Evolutionary conservation across 805 yeast species (phyloP), one percentile per base, ranked within the genome.

Genomic region (Metschnikowia picachoensis): DNA sequence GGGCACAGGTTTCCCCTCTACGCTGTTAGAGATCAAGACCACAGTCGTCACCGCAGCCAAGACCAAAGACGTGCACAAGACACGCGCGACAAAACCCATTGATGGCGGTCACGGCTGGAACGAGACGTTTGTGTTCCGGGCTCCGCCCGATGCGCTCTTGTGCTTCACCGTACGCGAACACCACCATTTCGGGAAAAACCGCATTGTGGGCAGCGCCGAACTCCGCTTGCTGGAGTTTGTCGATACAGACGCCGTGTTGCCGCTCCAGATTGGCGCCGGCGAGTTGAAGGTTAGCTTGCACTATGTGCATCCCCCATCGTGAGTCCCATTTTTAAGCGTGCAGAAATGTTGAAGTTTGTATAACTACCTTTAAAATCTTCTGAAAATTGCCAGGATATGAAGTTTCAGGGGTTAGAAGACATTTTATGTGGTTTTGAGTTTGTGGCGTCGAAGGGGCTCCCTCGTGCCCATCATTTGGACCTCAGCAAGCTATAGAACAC

Each of bases 161-260:
- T 68, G 79, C 3, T 78, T 92, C 58, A 72, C 74, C 35, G 78
- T 87, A 27, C 72, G 79, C 35, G 80, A 82, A 30, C 85, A 79
- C 58, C 94, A 87, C 61, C 76, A 80, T 2, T 76, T 91, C 55
- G 90, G 95, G 33, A 82, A 84, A 59, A 83, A 79, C 54, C 68
- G 71, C 27, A 86, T 79, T 46, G 45, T 89, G 35, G 95, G 85
- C 11, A 72, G 72, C 39, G 81, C 80, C 8, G 70, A 78, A 33
- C 56, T 88, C 29, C 64, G 67, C 11, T 66, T 87, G 51, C 58
- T 66, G 35, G 83, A 83, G 14, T 74, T 67, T n/a, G 55, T 70
- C 37, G 79, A 78, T 51, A 69, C 64, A 30, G 62, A 66, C 16
- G 76, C 76, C 16, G 74, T 75, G 37, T 47, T 79, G 25, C 44